Evolutionary conservation across 148 eudicot species (phyloP), one percentile per base, ranked within the genome.

Genomic region (Cornus florida): DNA sequence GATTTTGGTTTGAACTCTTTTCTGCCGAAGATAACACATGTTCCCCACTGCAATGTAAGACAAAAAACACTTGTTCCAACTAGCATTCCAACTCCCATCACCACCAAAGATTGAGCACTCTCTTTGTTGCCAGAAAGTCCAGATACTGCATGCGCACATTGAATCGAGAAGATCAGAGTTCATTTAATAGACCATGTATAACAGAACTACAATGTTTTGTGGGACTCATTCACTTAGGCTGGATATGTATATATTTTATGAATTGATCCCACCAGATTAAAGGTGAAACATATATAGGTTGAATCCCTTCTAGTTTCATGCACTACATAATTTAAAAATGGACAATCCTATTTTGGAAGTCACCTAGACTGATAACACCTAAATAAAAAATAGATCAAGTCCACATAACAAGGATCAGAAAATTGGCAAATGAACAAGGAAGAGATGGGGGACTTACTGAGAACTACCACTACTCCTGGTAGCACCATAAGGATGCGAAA

Each of bases 21-120:
- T 48, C 68, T 71, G 64, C 80, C 84, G 50, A 80, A 74, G 19
- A 86, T 83, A 7, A 86, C 82, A 39, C 86, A 81, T 14, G 83
- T 75, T 39, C 86, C 88, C 88, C 88, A 86, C 67, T 80, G 59
- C 53, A 86, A 16, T 7, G 88, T 86, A 31, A 86, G 84, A 12
- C 38, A 70, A 2, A 86, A 78, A 32, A 86, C 82, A 0, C 84
- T 83, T 23, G 78, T 70, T 43, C 88, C 88, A 6, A 82, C 79
- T 16, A 78, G 75, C 48, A 78, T 59, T 16, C 78, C 79, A 0
- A 86, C 82, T 16, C 78, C 84, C 16, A 74, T 65, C 2, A 83
- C 65, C 20, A 86, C 86, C 14, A 7, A 24, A 2, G 56, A n/a
- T 70, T 83, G 72, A 38, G 86, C 88, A 0, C 23, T 60, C 33